Evolutionary conservation across 2,329 filamentous ascomycete species (phyloP).

Genomic region (Penicillium griseofulvum): DNA sequence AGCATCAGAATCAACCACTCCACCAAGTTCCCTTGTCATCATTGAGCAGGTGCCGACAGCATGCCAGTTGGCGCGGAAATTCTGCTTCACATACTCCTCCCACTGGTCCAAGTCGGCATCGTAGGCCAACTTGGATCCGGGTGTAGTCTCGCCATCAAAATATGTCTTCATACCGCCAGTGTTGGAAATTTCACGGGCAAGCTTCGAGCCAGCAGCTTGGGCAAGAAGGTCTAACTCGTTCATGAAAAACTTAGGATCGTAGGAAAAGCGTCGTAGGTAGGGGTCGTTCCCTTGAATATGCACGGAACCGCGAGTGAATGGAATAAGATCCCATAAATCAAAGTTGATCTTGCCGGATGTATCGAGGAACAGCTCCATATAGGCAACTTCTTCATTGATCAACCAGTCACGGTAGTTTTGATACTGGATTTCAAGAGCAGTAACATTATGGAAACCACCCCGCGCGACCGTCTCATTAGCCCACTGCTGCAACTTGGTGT

Average conservation of each 20-base stretch:
- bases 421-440: constrained; percentile 26
- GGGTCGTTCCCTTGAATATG: constrained; percentile 26
- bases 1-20: constrained; percentile 31
- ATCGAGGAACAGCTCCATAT: constrained; percentile 29
- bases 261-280: constrained; percentile 22
- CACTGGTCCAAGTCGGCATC: constrained; percentile 25
- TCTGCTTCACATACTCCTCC: constrained; percentile 22
- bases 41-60: constrained; percentile 34
- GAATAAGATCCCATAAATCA: constrained; percentile 31
- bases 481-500: constrained; percentile 28
- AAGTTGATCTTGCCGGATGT: constrained; percentile 24
- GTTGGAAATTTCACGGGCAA: constrained; percentile 24
- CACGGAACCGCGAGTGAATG: constrained; percentile 29
- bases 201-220: constrained; percentile 28
- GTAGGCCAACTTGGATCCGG: constrained; percentile 12
- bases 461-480: constrained; percentile 24
- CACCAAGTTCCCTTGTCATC: constrained; percentile 31
- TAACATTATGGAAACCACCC: constrained; percentile 28
- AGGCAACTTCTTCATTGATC: constrained; percentile 27
- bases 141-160: constrained; percentile 17
- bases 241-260: constrained; percentile 27
- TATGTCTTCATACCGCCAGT: constrained; percentile 19
- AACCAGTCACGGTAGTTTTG: constrained; percentile 30
- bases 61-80: constrained; percentile 33
- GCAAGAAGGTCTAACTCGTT: constrained; percentile 30